phyloP scores from a whole-genome alignment of 495 filamentous ascomycete species.

The Podospora pseudoanserina region DNA sequence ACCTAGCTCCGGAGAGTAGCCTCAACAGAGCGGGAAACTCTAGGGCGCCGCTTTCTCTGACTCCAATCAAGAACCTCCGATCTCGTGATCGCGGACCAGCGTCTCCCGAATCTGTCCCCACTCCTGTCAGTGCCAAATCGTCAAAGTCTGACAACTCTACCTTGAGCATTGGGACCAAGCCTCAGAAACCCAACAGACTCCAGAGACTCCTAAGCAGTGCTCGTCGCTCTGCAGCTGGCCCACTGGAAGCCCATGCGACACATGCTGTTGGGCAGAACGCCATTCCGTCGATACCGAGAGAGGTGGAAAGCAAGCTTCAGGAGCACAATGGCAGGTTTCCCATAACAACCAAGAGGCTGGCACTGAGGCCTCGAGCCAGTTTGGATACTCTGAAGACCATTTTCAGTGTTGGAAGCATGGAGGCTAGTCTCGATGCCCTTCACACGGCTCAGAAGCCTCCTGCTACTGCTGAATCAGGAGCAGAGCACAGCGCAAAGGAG shows the following conservation, averaged over 20 bases:
- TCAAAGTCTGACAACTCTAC: slow-evolving; percentile 27
- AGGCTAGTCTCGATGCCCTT: slow-evolving; percentile 29
- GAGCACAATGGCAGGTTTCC: slow-evolving; percentile 30
- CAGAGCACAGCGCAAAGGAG: slow-evolving; percentile 15
- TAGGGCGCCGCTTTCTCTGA: slow-evolving; percentile 9
- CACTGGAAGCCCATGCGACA: slow-evolving; percentile 31
- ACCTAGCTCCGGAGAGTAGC: background rate
- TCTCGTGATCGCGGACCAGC: slow-evolving; percentile 12
- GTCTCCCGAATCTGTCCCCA: slow-evolving; percentile 24
- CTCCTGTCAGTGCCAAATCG: slow-evolving; percentile 29
- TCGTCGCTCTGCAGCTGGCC: slow-evolving; percentile 23
- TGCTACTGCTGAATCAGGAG: slow-evolving; percentile 13
- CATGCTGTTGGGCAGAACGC: slow-evolving; percentile 29
- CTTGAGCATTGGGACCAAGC: slow-evolving; percentile 36
- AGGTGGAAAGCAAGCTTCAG: slow-evolving; percentile 36
- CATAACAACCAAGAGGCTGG: slow-evolving; percentile 33
- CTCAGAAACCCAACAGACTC: slow-evolving; percentile 37
- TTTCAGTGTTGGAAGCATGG: slow-evolving; percentile 39
- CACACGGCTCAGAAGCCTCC: slow-evolving; percentile 16
- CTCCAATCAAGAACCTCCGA: slow-evolving; percentile 10
- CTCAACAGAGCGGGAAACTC: background rate
- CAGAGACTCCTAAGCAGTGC: slow-evolving; percentile 40
- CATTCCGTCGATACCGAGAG: slow-evolving; percentile 33
- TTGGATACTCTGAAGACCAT: slow-evolving; percentile 43
- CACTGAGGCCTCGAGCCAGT: slow-evolving; percentile 33